Evolutionary conservation across 495 filamentous ascomycete species (phyloP).

Genomic region (Penicillium dipodomyicola): DNA sequence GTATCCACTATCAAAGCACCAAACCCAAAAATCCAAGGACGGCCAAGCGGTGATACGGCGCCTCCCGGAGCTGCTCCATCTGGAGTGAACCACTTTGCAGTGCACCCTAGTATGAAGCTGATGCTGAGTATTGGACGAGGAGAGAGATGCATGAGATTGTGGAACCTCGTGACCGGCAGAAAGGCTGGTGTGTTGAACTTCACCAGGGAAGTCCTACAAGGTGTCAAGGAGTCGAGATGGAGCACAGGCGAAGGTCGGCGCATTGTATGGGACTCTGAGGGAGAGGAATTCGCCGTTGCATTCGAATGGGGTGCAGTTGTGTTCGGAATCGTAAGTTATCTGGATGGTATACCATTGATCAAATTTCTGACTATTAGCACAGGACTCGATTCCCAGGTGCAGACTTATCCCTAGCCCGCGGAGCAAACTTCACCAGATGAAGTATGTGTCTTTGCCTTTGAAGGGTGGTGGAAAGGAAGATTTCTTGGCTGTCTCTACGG

Average conservation of each 20-base stretch:
- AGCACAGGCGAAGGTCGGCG: slow-evolving; percentile 78
- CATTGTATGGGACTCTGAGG: slow-evolving; percentile 73
- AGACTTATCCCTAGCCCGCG: slow-evolving; percentile 61
- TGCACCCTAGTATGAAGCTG: slow-evolving; percentile 94
- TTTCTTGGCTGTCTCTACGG: slow-evolving; percentile 79
- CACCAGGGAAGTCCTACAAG: slow-evolving; percentile 59
- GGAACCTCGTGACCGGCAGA: slow-evolving; percentile 96
- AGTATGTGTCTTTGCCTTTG: slow-evolving; percentile 57
- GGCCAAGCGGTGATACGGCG: slow-evolving; percentile 88
- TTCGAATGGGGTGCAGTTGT: slow-evolving; percentile 85
- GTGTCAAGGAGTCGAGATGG: slow-evolving; percentile 72
- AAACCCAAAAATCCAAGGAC: slow-evolving; percentile 73
- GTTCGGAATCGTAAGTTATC: slow-evolving; percentile 68
- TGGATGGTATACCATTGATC: slow-evolving; percentile 4
- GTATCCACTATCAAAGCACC: slow-evolving; percentile 90
- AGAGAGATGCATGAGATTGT: slow-evolving; percentile 87
- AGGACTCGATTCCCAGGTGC: slow-evolving; percentile 77
- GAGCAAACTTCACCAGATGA: slow-evolving; percentile 80
- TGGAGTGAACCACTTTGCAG: slow-evolving; percentile 93
- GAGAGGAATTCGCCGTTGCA: slow-evolving; percentile 80
- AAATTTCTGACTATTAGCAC: slow-evolving; percentile 17
- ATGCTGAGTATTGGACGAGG: slow-evolving; percentile 88
- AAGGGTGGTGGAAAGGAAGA: slow-evolving; percentile 44
- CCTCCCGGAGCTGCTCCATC: slow-evolving; percentile 75
- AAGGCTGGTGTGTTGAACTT: slow-evolving; percentile 92